Base-by-base conservation (phyloP, 2,329 filamentous ascomycete genomes). In the Aspergillus luchuensis region DNA sequence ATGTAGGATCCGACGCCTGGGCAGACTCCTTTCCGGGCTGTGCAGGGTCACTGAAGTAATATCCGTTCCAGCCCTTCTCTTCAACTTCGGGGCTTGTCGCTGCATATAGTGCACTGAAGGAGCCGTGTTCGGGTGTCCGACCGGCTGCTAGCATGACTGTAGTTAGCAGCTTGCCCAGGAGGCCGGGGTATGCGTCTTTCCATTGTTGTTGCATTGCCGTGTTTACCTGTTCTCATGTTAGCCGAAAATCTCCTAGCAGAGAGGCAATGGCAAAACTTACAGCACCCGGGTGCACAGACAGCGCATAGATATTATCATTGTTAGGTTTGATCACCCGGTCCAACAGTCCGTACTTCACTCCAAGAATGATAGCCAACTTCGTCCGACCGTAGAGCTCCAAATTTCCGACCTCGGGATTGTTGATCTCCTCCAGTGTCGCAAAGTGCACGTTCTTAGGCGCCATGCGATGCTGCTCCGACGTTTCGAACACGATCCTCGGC, bases 171-270 rank as follows among this genome's bases (percentile, higher is more conserved):
- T 74, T 75, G 1, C 79, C 79, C 0, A 74, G 71, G 0, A 81
- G 64, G 0, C 78, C 78, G 0, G 78, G 79, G 48, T 80, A 81
- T 0, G 79, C 78, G 15, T 79, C 76, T 59, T 81, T 80, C 78
- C 78, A 81, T 59, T 81, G 78, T 55, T 80, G 70, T 56, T 80
- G 77, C 74, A 80, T 80, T 3, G 72, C 71, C 0, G 79, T 80
- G 7, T 78, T 80, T 21, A 80, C 78, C 78, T 80, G 13, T 15
- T 5, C 8, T 5, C 8, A 36, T 8, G 19, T 50, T 50, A 50
- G 47, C 5, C 21, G 21, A 23, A 5, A 23, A 1, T 23, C 21
- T 23, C 1, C 21, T 23, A 6, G 19, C 19, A 21, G 19, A 8
- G 28, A 3, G 28, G 1, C 8, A 8, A 8, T 30, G 28, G 2